Conservation (phyloP, 495 filamentous ascomycete species). For the Xylaria grammica region DNA sequence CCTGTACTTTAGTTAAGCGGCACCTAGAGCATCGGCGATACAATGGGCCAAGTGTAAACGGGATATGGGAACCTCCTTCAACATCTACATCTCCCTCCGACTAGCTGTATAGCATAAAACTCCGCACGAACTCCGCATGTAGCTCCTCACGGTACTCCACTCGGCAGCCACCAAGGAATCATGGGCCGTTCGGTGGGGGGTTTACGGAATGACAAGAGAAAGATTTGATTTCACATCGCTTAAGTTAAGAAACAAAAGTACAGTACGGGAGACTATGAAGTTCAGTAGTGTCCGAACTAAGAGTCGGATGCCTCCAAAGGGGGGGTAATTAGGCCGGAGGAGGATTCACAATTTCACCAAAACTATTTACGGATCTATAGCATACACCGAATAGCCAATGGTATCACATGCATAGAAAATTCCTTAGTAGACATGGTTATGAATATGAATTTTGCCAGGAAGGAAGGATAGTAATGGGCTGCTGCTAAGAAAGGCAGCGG, state of each 20-base stretch:
- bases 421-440: not conserved
- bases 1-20: slow-evolving; percentile 12
- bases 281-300: not conserved
- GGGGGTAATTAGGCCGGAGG: not conserved
- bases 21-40: not conserved
- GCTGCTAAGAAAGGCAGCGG: not conserved
- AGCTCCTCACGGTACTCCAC: not conserved
- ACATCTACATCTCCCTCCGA: not conserved
- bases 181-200: not conserved
- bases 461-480: not conserved
- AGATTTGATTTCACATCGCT: slow-evolving; percentile 12
- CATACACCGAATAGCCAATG: not conserved
- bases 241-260: not conserved
- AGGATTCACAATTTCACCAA: not conserved
- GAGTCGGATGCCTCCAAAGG: not conserved
- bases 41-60: not conserved
- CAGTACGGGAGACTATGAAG: not conserved
- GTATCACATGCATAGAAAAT: not conserved
- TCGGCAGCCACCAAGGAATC: not conserved
- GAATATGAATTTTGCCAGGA: not conserved
- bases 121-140: too few relatives aligned
- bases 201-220: slow-evolving; percentile 6
- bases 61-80: not conserved
- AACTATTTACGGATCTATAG: not conserved
- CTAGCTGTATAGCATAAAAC: not conserved